These are phyloP conservation scores for Schizochytrium sp. DNA, from an alignment of 108 stramenopile species.

Conservation along the genomic window DNA sequence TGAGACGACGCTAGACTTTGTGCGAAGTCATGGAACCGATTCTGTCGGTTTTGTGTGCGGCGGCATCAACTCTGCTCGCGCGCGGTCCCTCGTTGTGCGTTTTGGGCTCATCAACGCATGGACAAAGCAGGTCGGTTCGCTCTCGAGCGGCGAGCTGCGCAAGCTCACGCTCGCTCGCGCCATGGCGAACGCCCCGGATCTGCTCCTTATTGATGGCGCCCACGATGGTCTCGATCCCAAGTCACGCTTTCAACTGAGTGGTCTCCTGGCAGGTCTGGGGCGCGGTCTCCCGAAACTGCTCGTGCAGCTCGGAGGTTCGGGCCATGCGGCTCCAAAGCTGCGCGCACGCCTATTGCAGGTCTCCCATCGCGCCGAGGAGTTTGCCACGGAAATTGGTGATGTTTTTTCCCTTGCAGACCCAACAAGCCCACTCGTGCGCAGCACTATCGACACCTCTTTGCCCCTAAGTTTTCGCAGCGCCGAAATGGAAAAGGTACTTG, in stretches of 20 bases:
- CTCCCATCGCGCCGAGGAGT: slow-evolving; percentile 8
- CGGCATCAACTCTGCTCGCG: not conserved
- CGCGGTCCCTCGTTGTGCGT: not conserved
- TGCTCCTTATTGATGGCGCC: slow-evolving; percentile 7
- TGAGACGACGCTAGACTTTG: not conserved
- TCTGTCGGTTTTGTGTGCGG: not conserved
- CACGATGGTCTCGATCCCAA: slow-evolving; percentile 13
- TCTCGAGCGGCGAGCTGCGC: slow-evolving; percentile 12
- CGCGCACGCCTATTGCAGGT: not conserved
- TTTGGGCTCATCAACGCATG: not conserved
- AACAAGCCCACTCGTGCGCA: not conserved
- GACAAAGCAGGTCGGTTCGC: not conserved
- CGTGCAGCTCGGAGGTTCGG: not conserved
- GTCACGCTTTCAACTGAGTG: not conserved
- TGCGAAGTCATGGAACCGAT: not conserved
- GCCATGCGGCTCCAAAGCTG: not conserved
- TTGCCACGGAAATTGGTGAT: not conserved
- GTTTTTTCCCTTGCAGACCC: not conserved
- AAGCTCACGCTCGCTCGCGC: slow-evolving; percentile 10
- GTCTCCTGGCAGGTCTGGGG: not conserved
- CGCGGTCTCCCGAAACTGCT: not conserved
- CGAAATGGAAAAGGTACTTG: not conserved
- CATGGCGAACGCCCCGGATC: not conserved
- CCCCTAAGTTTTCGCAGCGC: not conserved
- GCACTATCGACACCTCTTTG: not conserved